Evolutionary conservation across 2,329 filamentous ascomycete species (phyloP), one percentile per base, ranked within the genome.

Genomic region (Trichoderma afroharzianum): DNA sequence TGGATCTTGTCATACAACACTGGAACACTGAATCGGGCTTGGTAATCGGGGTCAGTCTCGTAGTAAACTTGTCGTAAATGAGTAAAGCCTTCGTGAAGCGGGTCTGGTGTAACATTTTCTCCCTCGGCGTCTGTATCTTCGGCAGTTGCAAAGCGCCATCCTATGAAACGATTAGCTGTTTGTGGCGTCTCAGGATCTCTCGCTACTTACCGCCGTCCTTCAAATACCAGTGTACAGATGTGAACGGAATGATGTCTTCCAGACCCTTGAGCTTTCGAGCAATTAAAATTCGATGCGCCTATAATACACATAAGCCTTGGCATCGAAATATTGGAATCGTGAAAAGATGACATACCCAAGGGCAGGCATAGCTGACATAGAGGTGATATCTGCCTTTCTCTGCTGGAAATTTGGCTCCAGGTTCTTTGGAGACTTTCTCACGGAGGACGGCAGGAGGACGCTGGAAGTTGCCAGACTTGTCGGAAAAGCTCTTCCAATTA

Each of bases 341-440:
- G 21, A 21, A 21, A 28, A 6, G 8, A 24, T 3, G 18, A 76
- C 80, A 71, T 75, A 85, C 91, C 94, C 94, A 97, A 4, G 94
- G 94, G 82, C 94, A 97, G 9, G 94, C 94, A 82, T 97, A 97
- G 76, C 92, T 94, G 75, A 97, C 91, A 79, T 95, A 98, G 76
- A 98, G 89, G 83, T 98, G 95, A 80, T 98, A 98, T 71, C 95
- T 88, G 70, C 88, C 93, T 82, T 93, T 93, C 83, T 98, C 95
- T 1, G 93, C 88, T 6, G 93, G 92, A 76, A 94, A 97, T 79
- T 91, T 83, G 8, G 93, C 91, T 53, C 88, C 90, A 1, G 89
- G 82, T 76, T 93, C 88, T 74, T 87, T 88, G 33, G 91, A 93
- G 81, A 97, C 92, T 80, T 85, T 93, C 80, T 91, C 88, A 72